phyloP scores from a whole-genome alignment of 805 yeast species.

The Danielia oregonensis region DNA sequence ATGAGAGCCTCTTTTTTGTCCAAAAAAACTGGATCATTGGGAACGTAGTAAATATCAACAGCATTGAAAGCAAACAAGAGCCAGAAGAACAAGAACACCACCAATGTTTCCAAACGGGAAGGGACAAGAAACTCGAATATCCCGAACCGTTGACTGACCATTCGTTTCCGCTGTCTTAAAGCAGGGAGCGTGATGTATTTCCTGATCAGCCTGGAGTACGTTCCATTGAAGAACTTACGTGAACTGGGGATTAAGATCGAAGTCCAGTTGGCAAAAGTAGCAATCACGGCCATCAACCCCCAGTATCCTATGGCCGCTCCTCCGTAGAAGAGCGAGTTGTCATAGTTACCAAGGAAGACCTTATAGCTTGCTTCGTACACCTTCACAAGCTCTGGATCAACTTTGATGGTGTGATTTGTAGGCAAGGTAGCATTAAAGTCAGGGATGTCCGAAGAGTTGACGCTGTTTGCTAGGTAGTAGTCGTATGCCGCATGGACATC shows the following conservation, averaged over 20 bases:
- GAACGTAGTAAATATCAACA: conserved; percentile 20
- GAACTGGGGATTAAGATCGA: conserved; percentile 11
- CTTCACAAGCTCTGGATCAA: conserved; percentile 4
- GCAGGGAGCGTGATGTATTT: conserved; percentile 40
- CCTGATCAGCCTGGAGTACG: conserved; percentile 31
- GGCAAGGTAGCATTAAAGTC: not conserved
- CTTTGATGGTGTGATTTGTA: conserved; percentile 9
- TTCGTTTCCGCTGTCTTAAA: conserved; percentile 22
- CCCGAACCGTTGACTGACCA: conserved; percentile 21
- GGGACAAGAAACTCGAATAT: conserved; percentile 26
- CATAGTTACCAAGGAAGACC: conserved; percentile 8
- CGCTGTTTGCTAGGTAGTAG: not conserved
- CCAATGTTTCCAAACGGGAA: conserved; percentile 20
- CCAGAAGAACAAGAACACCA: conserved; percentile 18
- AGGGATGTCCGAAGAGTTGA: not conserved
- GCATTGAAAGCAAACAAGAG: conserved; percentile 11
- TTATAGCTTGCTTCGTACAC: conserved; percentile 4
- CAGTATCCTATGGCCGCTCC: conserved; percentile 10
- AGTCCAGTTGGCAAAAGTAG: conserved; percentile 13
- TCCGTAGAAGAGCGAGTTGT: conserved; percentile 5
- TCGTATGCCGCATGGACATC: not conserved
- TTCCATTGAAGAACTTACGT: conserved; percentile 15
- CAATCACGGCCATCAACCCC: conserved; percentile 10
- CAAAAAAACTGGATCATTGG: conserved; percentile 34
- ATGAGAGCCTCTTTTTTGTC: conserved; percentile 7